phyloP scores from a whole-genome alignment of 2,329 filamentous ascomycete genomes.

The Fusarium concolor region DNA sequence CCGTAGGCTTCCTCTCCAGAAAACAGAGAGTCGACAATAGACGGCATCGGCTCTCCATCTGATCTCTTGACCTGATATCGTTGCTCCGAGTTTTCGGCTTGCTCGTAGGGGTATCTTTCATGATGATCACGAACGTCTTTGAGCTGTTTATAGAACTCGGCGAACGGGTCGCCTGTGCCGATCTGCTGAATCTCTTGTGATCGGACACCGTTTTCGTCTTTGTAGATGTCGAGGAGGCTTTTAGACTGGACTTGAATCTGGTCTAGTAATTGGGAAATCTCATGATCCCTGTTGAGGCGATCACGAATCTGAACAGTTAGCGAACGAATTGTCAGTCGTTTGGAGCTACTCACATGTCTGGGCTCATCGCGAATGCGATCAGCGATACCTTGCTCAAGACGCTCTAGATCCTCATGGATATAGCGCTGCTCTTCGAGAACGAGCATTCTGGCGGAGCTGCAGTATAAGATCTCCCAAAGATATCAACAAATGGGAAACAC shows the following conservation, averaged over 20 bases:
- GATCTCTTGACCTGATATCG: slow-evolving; percentile 81
- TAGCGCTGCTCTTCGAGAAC: slow-evolving; percentile 93
- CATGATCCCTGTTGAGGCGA: slow-evolving; percentile 89
- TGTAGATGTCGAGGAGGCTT: slow-evolving; percentile 84
- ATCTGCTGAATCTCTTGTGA: slow-evolving; percentile 86
- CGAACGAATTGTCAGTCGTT: neutral
- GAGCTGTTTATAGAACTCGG: slow-evolving; percentile 90
- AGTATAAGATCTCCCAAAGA: neutral
- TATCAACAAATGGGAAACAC: neutral
- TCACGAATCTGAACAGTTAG: slow-evolving; percentile 77
- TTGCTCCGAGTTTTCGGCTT: slow-evolving; percentile 92
- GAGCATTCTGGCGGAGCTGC: slow-evolving; percentile 68
- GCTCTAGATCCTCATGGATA: slow-evolving; percentile 95
- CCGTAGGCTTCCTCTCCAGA: slow-evolving; percentile 95
- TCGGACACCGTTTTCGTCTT: slow-evolving; percentile 77
- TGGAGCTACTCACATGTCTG: slow-evolving; percentile 73
- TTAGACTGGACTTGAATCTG: slow-evolving; percentile 89
- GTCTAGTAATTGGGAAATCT: slow-evolving; percentile 85
- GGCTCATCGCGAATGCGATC: slow-evolving; percentile 91
- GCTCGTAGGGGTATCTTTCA: slow-evolving; percentile 90
- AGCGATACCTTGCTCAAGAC: slow-evolving; percentile 91
- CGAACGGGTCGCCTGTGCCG: slow-evolving; percentile 86
- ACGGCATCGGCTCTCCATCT: slow-evolving; percentile 71
- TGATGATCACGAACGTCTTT: slow-evolving; percentile 88
- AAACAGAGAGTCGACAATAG: slow-evolving; percentile 89